Evolutionary conservation across 192 early-diverging fungal genomes (phyloP).

Genomic region (Mortierella claussenii): DNA sequence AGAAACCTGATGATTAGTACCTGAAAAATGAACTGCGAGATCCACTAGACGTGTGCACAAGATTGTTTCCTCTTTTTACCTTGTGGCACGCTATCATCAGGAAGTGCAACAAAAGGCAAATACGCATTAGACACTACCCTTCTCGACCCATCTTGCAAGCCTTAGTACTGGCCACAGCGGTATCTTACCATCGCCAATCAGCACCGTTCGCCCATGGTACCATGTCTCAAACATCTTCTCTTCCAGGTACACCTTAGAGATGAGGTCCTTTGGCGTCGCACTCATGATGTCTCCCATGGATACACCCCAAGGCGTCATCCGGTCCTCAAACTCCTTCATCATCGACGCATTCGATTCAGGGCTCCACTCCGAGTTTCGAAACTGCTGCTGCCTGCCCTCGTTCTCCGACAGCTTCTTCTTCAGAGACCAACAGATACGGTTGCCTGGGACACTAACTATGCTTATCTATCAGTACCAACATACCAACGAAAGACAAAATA

Average conservation of each 20-base stretch:
- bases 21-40: background rate
- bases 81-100: constrained; percentile 3
- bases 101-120: background rate
- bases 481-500: no score
- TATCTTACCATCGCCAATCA: constrained; percentile 34
- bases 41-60: background rate
- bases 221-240: constrained; percentile 41
- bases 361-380: constrained; percentile 24
- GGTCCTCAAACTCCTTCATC: constrained; percentile 12
- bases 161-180: background rate
- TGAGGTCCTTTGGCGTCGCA: constrained; percentile 21
- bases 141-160: no score
- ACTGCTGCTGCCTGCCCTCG: background rate
- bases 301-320: background rate
- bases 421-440: constrained; percentile 24
- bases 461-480: constrained; percentile 2
- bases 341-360: constrained; percentile 8
- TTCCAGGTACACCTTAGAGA: constrained; percentile 38
- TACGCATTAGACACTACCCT: background rate
- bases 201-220: constrained; percentile 17
- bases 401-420: background rate
- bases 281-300: constrained; percentile 26
- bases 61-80: background rate
- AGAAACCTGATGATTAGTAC: background rate
- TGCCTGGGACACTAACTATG: background rate